Evolutionary conservation across 2,329 filamentous ascomycete genomes (phyloP), one percentile per base, ranked within the genome.

Genomic region (Amauroascus verrucosus): DNA sequence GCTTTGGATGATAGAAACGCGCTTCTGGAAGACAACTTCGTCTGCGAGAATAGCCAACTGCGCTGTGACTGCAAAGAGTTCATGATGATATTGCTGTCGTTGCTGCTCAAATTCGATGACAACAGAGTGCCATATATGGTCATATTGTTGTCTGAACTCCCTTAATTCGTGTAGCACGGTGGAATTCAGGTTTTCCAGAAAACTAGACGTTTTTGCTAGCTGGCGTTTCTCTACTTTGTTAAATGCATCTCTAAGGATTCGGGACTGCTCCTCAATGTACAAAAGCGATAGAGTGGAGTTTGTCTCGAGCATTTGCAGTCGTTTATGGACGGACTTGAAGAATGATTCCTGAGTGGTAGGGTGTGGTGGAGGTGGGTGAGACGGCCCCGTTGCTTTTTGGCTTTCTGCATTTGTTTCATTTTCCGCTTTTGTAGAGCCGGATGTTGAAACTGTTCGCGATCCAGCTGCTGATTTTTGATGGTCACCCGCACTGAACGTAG

Each of bases 271-370:
- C 71, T 97, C 91, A 56, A 98, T 95, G 64, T 98, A 98, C 63
- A 95, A 87, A 7, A 97, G 75, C 0, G 90, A 95, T 9, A 97
- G 76, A 0, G 91, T 95, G 9, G 90, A 88, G 66, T 97, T 98
- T 14, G 87, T 81, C 68, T 98, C 93, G 6, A 97, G 82, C 61
- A 90, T 83, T 59, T 91, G 87, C 3, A 98, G 77, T 1, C 93
- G 86, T 69, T 97, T 97, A 58, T 90, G 88, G 7, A 97, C 85
- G 3, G 89, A 88, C 67, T 97, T 97, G 78, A 96, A 98, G 70
- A 98, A 97, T 1, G 87, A 93, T 66, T 98, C 93, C 68, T 98
- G 93, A 0, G 94, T 93, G 0, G 90, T 89, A 1, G 91, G 90
- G 0, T 82, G 80, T 1, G 85, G 70, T 1, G 77, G 69, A 6